These are phyloP conservation scores for Colletotrichum coccodes DNA, from an alignment of 2,329 filamentous ascomycete genomes.

Conservation along the genomic window DNA sequence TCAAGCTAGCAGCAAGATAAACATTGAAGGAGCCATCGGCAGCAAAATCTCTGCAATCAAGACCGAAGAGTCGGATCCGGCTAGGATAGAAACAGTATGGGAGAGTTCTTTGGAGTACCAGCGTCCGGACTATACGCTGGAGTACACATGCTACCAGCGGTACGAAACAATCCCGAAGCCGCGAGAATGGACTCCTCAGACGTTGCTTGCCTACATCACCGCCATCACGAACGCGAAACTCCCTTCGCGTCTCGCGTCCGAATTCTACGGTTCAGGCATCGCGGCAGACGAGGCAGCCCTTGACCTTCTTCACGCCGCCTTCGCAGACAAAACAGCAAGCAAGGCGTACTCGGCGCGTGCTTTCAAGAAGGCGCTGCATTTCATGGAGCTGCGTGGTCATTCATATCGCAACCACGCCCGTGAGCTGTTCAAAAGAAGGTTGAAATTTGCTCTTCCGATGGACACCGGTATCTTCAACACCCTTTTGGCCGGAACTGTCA, in stretches of 20 bases:
- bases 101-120: not conserved
- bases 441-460: conserved; percentile 49
- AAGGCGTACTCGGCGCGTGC: conserved; percentile 49
- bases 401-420: conserved; percentile 39
- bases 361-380: conserved; percentile 56
- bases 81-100: conserved; percentile 5
- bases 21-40: not conserved
- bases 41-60: not conserved
- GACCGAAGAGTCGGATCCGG: not conserved
- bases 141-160: conserved; percentile 11
- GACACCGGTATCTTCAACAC: conserved; percentile 61
- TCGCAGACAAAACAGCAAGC: conserved; percentile 47
- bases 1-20: not conserved
- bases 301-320: conserved; percentile 48
- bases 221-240: conserved; percentile 51
- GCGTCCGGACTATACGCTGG: not conserved
- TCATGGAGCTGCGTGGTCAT: conserved; percentile 45
- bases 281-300: conserved; percentile 52
- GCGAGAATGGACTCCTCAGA: conserved; percentile 50
- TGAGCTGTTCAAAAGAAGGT: conserved; percentile 49
- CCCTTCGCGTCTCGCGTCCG: conserved; percentile 42
- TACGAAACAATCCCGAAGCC: conserved; percentile 54
- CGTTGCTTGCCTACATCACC: conserved; percentile 54
- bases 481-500: conserved; percentile 52
- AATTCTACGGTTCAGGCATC: conserved; percentile 44